phyloP scores from a whole-genome alignment of 225 moss, liverwort and hornwort species.

The Physcomitrellopsis africana region DNA sequence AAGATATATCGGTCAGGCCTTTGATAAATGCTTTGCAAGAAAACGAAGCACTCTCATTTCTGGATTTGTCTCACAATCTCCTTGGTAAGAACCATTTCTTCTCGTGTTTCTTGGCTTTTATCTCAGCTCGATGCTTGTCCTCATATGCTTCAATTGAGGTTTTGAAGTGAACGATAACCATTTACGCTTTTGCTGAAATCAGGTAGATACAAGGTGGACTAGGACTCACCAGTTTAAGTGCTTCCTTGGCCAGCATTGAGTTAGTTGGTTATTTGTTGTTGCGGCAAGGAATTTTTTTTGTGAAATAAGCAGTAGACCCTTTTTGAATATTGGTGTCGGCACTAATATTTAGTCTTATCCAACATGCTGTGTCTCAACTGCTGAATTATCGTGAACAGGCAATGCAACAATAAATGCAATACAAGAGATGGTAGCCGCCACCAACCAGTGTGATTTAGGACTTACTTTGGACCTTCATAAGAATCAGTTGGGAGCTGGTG shows the following conservation, averaged over 20 bases:
- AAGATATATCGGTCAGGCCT: conserved; percentile 70
- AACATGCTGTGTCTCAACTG: conserved; percentile 19
- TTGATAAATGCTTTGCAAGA: conserved; percentile 79
- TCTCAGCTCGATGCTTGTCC: conserved; percentile 12
- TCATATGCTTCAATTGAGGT: conserved; percentile 8
- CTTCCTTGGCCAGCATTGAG: conserved; percentile 9
- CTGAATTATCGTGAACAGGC: conserved; percentile 49
- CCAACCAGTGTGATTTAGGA: conserved; percentile 84
- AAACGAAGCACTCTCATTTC: conserved; percentile 75
- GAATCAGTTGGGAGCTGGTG: conserved; percentile 90
- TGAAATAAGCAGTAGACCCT: neutral
- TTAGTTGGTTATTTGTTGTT: neutral
- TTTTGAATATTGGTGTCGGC: neutral
- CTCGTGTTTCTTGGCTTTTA: conserved; percentile 13
- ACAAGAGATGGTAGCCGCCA: conserved; percentile 82
- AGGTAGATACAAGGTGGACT: conserved; percentile 10
- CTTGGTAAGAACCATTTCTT: conserved; percentile 55
- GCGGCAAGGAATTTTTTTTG: neutral
- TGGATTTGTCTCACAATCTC: conserved; percentile 89
- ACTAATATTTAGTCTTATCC: conserved; percentile 3
- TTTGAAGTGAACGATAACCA: neutral
- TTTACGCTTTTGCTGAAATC: conserved; percentile 14
- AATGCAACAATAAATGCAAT: conserved; percentile 85
- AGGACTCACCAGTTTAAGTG: conserved; percentile 9
- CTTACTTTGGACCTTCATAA: conserved; percentile 90